These are phyloP conservation scores for Cavenderia fasciculata DNA, from an alignment of 78 protist species.

Conservation along the genomic window DNA sequence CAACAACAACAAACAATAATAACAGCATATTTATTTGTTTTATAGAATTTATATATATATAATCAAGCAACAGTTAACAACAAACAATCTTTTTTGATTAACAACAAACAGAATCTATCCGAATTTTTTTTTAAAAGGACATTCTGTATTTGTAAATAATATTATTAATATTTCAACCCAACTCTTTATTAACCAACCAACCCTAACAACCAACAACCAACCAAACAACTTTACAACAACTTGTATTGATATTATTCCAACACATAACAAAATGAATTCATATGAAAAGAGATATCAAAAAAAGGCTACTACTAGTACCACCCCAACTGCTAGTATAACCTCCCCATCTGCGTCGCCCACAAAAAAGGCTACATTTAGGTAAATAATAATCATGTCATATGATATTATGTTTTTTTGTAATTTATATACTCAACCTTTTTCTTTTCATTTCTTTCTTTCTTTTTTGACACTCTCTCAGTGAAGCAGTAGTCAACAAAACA, in stretches of 20 bases:
- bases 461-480: neutral
- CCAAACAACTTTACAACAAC: neutral
- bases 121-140: constrained; percentile 35
- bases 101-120: neutral
- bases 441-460: neutral
- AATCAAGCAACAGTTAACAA: too few relatives aligned
- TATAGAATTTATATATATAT: too few relatives aligned
- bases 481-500: constrained; percentile 57
- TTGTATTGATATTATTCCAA: too few relatives aligned
- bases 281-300: constrained; percentile 14
- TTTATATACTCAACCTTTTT: neutral
- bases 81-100: too few relatives aligned
- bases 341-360: constrained; percentile 18
- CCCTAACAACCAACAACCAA: neutral
- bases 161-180: neutral
- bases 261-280: too few relatives aligned
- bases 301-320: neutral
- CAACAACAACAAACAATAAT: too few relatives aligned
- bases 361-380: constrained; percentile 9
- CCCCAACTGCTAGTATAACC: too few relatives aligned
- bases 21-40: too few relatives aligned
- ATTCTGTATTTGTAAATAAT: neutral
- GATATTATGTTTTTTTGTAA: neutral
- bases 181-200: neutral
- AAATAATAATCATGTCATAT: neutral